Evolutionary conservation across 148 eudicot genomes (phyloP).

Genomic region (Camellia granthamiana): DNA sequence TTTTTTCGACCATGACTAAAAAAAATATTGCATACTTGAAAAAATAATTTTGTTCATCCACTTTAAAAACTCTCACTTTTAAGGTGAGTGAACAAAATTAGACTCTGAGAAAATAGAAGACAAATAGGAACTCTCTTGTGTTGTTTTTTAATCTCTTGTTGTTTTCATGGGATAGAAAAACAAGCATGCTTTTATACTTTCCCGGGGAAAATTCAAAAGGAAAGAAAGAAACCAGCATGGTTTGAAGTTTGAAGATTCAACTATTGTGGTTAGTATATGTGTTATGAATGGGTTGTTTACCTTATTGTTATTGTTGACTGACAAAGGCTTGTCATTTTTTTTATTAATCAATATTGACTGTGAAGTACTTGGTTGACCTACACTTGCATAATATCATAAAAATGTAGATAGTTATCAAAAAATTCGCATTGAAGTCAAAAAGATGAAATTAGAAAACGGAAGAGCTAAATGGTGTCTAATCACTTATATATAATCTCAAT

Average conservation of each 20-base stretch:
- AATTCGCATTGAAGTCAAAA: not conserved
- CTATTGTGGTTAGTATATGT: not conserved
- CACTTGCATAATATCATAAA: not conserved
- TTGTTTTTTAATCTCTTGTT: too few species aligned
- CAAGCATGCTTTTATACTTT: not conserved
- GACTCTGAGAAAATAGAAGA: too few species aligned
- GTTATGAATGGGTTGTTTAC: not conserved
- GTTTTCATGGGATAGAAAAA: not conserved
- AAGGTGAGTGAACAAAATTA: too few species aligned
- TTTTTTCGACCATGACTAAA: too few species aligned
- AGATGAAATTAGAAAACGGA: not conserved
- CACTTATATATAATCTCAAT: not conserved
- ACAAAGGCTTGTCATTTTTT: not conserved
- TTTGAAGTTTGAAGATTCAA: not conserved
- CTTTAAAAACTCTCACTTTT: too few species aligned
- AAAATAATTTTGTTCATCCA: too few species aligned
- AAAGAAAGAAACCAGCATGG: not conserved
- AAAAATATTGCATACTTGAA: too few species aligned
- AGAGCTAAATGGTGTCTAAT: slow-evolving; percentile 11
- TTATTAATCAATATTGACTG: not conserved
- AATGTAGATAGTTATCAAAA: not conserved
- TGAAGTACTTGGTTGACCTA: not conserved
- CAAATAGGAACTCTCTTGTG: too few species aligned
- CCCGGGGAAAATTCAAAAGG: too few species aligned
- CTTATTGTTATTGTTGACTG: not conserved